Conservation (phyloP, 1,284 basidiomycete species). For the Ustilago esculenta region DNA sequence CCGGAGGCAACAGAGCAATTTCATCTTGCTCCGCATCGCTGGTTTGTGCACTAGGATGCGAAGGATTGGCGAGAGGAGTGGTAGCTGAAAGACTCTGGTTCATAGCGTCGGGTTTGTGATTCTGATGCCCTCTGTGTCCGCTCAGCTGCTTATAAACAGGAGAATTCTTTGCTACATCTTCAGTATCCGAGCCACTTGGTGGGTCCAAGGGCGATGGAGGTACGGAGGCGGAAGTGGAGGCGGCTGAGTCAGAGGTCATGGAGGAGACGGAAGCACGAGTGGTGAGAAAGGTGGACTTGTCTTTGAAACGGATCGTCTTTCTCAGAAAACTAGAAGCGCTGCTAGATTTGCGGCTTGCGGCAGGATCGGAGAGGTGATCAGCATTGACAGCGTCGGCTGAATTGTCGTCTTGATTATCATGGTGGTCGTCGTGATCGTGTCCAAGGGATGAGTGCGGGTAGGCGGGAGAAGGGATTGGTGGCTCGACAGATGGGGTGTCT, state of each 20-base stretch:
- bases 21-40: neutral
- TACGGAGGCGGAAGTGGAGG: constrained; percentile 21
- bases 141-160: constrained; percentile 36
- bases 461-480: constrained; percentile 4
- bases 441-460: neutral
- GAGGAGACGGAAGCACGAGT: constrained; percentile 25
- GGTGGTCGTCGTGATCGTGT: constrained; percentile 12
- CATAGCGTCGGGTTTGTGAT: constrained; percentile 6
- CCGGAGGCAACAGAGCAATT: constrained; percentile 16
- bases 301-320: constrained; percentile 45
- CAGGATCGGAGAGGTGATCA: constrained; percentile 1
- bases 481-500: constrained; percentile 6
- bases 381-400: neutral
- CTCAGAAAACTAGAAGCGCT: constrained; percentile 30
- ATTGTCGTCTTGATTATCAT: too few species aligned
- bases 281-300: constrained; percentile 34
- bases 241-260: constrained; percentile 16
- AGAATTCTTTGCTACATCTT: constrained; percentile 7
- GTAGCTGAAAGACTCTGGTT: too few species aligned
- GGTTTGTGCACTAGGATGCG: neutral
- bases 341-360: constrained; percentile 19
- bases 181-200: constrained; percentile 8
- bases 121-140: constrained; percentile 32
- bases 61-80: too few species aligned
- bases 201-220: constrained; percentile 32